A percentile compares a stretch with the other conserved stretches of the same genome.
Conservation (phyloP, 805 yeast genomes). For the Teunomyces atbi region DNA sequence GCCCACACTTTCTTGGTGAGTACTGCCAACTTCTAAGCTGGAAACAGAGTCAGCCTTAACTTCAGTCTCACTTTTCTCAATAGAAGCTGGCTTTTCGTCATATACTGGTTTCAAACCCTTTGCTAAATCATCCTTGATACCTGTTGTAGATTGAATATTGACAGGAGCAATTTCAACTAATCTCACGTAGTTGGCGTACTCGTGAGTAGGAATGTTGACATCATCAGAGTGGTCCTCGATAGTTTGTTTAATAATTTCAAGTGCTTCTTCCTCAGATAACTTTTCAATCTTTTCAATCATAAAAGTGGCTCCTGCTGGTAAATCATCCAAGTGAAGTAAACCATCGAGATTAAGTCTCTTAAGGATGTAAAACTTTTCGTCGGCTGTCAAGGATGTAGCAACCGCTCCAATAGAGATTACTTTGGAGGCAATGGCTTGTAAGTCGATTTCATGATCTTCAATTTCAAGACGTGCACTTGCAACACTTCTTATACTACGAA, state of each 20-base stretch:
- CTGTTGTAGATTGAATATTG: not conserved
- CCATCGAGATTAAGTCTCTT: conserved; percentile 25
- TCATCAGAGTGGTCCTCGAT: conserved; percentile 38
- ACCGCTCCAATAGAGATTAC: conserved; percentile 25
- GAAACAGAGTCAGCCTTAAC: not conserved
- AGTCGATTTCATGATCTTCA: conserved; percentile 13
- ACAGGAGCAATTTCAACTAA: conserved; percentile 11
- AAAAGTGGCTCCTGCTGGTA: conserved; percentile 33
- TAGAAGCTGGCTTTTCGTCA: not conserved
- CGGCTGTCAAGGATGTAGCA: conserved; percentile 21
- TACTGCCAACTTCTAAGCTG: conserved; percentile 1
- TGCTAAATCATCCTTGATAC: not conserved
- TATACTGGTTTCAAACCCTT: not conserved
- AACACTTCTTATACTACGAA: not conserved
- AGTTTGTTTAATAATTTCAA: conserved; percentile 38
- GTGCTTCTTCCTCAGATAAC: conserved; percentile 37
- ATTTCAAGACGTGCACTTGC: conserved; percentile 7
- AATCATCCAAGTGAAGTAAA: conserved; percentile 24
- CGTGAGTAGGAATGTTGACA: conserved; percentile 31
- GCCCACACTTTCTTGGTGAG: conserved; percentile 14
- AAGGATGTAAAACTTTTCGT: conserved; percentile 27
- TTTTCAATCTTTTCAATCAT: conserved; percentile 41
- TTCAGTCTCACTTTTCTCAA: not conserved
- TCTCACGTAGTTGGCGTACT: conserved; percentile 23
- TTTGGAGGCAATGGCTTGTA: conserved; percentile 18